phyloP scores from a whole-genome alignment of 345 rosid genomes.

The Linum lewisii region DNA sequence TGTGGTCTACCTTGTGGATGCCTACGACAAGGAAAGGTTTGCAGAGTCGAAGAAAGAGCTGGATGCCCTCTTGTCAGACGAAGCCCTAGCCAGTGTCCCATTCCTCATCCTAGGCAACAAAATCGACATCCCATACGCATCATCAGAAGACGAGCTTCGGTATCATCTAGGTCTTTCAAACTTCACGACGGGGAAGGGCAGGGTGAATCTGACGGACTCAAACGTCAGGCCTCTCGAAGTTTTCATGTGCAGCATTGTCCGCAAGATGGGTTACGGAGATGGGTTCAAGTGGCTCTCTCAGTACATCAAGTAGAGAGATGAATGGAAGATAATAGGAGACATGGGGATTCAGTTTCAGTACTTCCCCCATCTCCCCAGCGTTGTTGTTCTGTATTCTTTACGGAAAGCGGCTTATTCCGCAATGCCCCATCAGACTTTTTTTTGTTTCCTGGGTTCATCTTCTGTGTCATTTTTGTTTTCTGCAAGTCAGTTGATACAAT shows the following conservation, averaged over 20 bases:
- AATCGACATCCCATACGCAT: slow-evolving; percentile 48
- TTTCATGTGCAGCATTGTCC: slow-evolving; percentile 56
- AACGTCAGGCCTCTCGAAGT: slow-evolving; percentile 42
- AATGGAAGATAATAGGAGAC: neutral
- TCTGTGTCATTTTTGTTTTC: no score
- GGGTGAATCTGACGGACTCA: slow-evolving; percentile 32
- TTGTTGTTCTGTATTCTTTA: slow-evolving; percentile 10
- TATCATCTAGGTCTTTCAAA: slow-evolving; percentile 40
- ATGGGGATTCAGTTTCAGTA: neutral
- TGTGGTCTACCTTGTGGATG: slow-evolving; percentile 53
- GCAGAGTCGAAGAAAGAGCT: slow-evolving; percentile 48
- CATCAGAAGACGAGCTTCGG: slow-evolving; percentile 46
- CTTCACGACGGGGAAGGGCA: slow-evolving; percentile 51
- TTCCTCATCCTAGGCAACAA: slow-evolving; percentile 53
- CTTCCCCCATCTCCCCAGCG: slow-evolving; percentile 7
- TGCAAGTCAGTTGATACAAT: no score
- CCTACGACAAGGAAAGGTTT: slow-evolving; percentile 52
- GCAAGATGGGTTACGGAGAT: slow-evolving; percentile 58
- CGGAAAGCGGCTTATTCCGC: no score
- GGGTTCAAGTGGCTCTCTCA: slow-evolving; percentile 67
- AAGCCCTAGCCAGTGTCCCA: slow-evolving; percentile 38
- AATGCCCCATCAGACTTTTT: no score
- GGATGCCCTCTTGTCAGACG: slow-evolving; percentile 50
- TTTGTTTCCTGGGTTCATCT: no score
- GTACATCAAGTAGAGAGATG: slow-evolving; percentile 41